Percentiles rank a stretch among this genome's conserved stretches.
Conservation (phyloP, 139 green algal genomes). For the Volvox africanus region DNA sequence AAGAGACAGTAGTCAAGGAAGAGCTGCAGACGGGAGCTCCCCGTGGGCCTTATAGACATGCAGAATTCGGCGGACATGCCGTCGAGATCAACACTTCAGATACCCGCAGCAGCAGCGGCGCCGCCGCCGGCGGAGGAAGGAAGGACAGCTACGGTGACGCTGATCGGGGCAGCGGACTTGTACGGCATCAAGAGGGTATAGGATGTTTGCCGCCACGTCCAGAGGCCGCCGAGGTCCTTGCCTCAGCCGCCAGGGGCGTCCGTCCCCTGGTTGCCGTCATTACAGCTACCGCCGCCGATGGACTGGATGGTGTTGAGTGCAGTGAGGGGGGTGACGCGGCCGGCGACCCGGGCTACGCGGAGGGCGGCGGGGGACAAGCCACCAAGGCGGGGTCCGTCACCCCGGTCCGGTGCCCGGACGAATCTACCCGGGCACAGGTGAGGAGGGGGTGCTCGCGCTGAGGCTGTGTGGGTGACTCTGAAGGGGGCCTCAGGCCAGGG, state of each 20-base stretch:
- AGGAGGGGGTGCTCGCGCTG: too few species aligned
- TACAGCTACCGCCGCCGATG: background rate
- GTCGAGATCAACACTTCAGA: background rate
- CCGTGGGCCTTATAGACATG: background rate
- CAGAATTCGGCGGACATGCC: background rate
- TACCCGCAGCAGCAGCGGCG: background rate
- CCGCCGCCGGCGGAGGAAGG: background rate
- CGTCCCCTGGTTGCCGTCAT: background rate
- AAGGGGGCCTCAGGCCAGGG: too few species aligned
- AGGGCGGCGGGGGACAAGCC: background rate
- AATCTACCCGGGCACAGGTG: too few species aligned
- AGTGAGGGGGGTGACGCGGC: background rate
- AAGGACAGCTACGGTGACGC: background rate
- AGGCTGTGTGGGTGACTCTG: too few species aligned
- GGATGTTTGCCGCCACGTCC: background rate
- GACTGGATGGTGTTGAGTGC: background rate
- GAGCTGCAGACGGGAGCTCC: background rate
- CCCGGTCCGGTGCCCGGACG: too few species aligned
- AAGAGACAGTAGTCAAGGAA: background rate
- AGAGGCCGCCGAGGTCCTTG: background rate
- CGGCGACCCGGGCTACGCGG: background rate
- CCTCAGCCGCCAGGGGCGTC: background rate
- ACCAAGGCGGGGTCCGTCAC: too few species aligned
- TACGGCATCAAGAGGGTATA: background rate
- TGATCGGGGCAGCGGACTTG: background rate